Base-by-base conservation (phyloP, 2,329 filamentous ascomycete species). In the Fusarium pseudoanthophilum region DNA sequence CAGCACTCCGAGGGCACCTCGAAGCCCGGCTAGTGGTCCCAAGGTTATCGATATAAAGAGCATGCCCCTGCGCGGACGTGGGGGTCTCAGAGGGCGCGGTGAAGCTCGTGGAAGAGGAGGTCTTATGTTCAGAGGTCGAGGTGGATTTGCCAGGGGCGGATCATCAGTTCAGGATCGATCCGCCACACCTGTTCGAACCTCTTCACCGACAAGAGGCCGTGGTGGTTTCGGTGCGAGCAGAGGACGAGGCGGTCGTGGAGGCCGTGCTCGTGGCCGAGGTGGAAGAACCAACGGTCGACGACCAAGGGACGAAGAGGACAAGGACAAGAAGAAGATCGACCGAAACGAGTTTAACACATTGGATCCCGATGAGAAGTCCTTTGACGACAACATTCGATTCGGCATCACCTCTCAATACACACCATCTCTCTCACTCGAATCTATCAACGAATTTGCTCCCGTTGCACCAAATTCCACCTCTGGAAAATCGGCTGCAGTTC, bases 1-100 rank as follows among this genome's bases (percentile, higher is more conserved):
- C 61, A 64, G 64, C 37, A 60, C 71, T 43, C 68, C 74, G 46
- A 77, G 67, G 42, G 75, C 76, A 16, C 72, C 79, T 43, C 40
- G 70, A 5, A 64, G 58, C 11, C 53, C 71, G 34, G 32, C 65
- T 21, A 73, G 74, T 20, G 70, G 71, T 40, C 79, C 81, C 30
- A 83, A 80, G 65, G 76, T 85, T 21, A 78, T 86, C 52, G 83
- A 84, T 62, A 75, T 85, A 61, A 80, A 78, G 63, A 84, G 77
- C 63, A 75, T 85, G 18, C 83, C 73, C 28, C 43, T 76, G 30
- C 72, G 74, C 14, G 75, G 74, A 16, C 61, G 73, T 21, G 70
- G 74, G 24, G 74, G 74, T 18, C 37, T 71, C 18, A 79, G 81
- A 32, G 72, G 78, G 8, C 76, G 79, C 20, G 76, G 78, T 21